phyloP scores from a whole-genome alignment of 2,329 filamentous ascomycete genomes.

The Phaeosphaeriaceae sp. region DNA sequence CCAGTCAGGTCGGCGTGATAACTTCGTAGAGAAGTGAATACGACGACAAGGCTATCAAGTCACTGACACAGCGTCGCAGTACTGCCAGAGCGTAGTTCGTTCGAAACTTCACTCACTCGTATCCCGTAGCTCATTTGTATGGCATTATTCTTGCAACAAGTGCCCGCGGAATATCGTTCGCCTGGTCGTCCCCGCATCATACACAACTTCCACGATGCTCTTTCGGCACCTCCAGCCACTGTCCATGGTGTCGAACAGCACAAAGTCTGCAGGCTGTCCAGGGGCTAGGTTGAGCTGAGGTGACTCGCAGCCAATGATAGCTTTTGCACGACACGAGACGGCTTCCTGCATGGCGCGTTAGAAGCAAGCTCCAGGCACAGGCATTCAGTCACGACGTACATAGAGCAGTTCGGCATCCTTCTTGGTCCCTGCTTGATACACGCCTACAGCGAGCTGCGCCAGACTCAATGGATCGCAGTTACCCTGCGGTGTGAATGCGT shows the following conservation, averaged over 20 bases:
- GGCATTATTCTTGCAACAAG: constrained; percentile 12
- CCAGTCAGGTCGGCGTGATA: neutral
- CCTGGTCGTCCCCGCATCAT: constrained; percentile 48
- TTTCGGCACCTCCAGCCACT: constrained; percentile 51
- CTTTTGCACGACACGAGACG: constrained; percentile 55
- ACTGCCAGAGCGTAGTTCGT: neutral
- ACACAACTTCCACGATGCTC: constrained; percentile 54
- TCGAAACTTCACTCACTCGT: neutral
- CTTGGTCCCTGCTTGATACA: constrained; percentile 72
- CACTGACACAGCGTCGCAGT: neutral
- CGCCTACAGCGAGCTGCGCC: constrained; percentile 61
- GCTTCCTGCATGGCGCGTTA: constrained; percentile 51
- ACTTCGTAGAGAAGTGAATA: neutral
- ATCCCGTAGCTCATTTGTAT: neutral
- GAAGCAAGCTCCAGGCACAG: constrained; percentile 6
- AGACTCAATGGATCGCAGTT: constrained; percentile 68
- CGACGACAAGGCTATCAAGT: neutral
- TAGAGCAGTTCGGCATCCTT: constrained; percentile 66
- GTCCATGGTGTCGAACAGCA: constrained; percentile 50
- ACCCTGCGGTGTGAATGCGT: constrained; percentile 76
- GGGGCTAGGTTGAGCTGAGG: constrained; percentile 37
- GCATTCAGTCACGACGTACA: constrained; percentile 47
- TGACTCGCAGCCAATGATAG: constrained; percentile 48
- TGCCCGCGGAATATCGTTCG: constrained; percentile 40
- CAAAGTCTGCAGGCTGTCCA: constrained; percentile 52